Evolutionary conservation across 108 stramenopile species (phyloP), one percentile per base, ranked within the genome.

Genomic region (Nitzschia sp.): DNA sequence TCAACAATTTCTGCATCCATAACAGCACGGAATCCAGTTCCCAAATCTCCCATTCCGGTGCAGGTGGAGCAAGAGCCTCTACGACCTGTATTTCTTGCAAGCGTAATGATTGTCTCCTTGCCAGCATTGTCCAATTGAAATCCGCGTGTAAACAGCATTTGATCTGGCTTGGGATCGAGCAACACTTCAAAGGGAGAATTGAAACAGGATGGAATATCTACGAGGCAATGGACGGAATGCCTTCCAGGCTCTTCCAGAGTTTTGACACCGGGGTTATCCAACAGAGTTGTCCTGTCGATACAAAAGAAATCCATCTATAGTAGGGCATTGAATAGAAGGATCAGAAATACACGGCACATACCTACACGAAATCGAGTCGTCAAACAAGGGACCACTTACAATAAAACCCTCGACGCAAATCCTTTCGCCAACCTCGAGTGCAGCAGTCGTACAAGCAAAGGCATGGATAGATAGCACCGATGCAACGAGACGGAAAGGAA

Each of bases 171-270:
- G 25, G 73, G 73, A 6, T 30, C 44, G 26, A 64, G 31, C 13
- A 82, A 33, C 2, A 82, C 73, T 36, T 76, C 63, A 48, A 75
- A 82, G 8, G 68, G 56, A 3, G 64, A 67, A 22, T 52, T 45
- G 30, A 26, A 33, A 33, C 81, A 82, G n/a, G 52, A 30, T 6
- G 21, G 19, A 26, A 75, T 57, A 47, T 82, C 81, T 25, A 82
- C 45, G 36, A 82, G 58, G 44, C 81, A 82, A 68, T 82, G 77
- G 44, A 78, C 67, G 3, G 77, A 71, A 50, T 82, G 81, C 15
- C 29, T 19, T 35, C 73, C 72, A 2, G 80, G 76, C 2, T 58
- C 17, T 33, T 61, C 65, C 36, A 82, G 47, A 22, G 75, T 72
- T 21, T n/a, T 32, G 4, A 59, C 57, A 1, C 34, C 2, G 25